Conservation (phyloP, 495 filamentous ascomycete species). For the Clavariopsis aquatica region DNA sequence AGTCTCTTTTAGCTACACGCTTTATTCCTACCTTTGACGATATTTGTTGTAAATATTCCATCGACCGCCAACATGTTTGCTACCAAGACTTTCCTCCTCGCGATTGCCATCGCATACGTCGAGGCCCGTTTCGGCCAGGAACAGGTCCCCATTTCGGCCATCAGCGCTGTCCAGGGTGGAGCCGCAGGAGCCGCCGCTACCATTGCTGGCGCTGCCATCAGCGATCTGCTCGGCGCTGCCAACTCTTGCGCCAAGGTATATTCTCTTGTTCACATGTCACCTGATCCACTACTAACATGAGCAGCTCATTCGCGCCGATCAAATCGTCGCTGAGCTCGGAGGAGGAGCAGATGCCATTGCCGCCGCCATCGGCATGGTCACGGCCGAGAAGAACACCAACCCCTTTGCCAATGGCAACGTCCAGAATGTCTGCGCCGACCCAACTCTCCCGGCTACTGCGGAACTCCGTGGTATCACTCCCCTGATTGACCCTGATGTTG, state of each 20-base stretch:
- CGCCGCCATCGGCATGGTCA: constrained; percentile 59
- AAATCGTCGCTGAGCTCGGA: constrained; percentile 58
- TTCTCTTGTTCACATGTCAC: neutral
- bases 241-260: constrained; percentile 59
- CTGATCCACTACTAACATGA: neutral
- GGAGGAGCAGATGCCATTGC: constrained; percentile 54
- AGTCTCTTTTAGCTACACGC: constrained; percentile 44
- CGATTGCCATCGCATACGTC: constrained; percentile 49
- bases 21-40: constrained; percentile 24
- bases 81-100: constrained; percentile 49
- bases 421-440: constrained; percentile 60
- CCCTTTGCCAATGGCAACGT: constrained; percentile 54
- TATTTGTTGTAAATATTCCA: constrained; percentile 36
- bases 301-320: constrained; percentile 59
- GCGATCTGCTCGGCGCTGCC: constrained; percentile 57
- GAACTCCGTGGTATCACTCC: constrained; percentile 62
- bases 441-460: constrained; percentile 56
- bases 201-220: constrained; percentile 54
- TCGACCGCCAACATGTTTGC: constrained; percentile 49
- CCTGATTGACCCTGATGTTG: constrained; percentile 59
- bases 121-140: constrained; percentile 59
- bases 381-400: constrained; percentile 71
- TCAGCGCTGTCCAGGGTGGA: constrained; percentile 53
- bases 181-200: constrained; percentile 56
- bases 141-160: constrained; percentile 48